phyloP scores from a whole-genome alignment of 2,329 filamentous ascomycete genomes.

The Paecilomyces dactylethromorphus region DNA sequence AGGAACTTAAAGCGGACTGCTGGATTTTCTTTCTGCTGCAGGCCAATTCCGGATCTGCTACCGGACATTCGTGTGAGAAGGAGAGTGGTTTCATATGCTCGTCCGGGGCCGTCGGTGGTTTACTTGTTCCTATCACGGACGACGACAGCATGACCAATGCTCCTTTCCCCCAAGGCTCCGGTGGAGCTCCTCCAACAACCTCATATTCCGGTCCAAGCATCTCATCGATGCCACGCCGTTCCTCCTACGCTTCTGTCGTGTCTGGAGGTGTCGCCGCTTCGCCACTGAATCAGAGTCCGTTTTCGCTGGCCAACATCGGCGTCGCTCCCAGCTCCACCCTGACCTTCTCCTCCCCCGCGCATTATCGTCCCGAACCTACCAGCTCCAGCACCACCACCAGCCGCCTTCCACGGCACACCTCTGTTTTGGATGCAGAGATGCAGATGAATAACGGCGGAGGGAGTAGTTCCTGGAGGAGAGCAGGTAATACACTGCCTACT shows the following conservation, averaged over 20 bases:
- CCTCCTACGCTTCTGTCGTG: conserved; percentile 57
- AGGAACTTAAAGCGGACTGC: neutral
- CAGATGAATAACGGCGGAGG: conserved; percentile 38
- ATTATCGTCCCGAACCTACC: conserved; percentile 22
- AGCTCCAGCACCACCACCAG: conserved; percentile 1
- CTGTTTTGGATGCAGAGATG: conserved; percentile 44
- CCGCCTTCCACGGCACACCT: conserved; percentile 25
- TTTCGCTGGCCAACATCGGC: conserved; percentile 41
- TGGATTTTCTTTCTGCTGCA: neutral
- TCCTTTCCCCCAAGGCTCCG: conserved; percentile 32
- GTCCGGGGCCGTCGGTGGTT: neutral
- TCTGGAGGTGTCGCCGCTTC: conserved; percentile 43
- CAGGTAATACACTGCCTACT: conserved; percentile 34
- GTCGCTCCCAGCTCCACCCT: conserved; percentile 25
- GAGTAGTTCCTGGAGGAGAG: conserved; percentile 39
- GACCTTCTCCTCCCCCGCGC: conserved; percentile 27
- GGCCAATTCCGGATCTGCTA: neutral
- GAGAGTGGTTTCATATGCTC: neutral
- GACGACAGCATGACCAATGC: conserved; percentile 38
- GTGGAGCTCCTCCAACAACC: conserved; percentile 31
- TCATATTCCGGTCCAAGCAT: conserved; percentile 27
- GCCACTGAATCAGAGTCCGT: conserved; percentile 35
- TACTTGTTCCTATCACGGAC: conserved; percentile 8
- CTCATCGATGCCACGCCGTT: conserved; percentile 43
- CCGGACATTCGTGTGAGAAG: neutral